Conservation (phyloP, 1,284 basidiomycete species). For the Stygiomarasmius scandens region DNA sequence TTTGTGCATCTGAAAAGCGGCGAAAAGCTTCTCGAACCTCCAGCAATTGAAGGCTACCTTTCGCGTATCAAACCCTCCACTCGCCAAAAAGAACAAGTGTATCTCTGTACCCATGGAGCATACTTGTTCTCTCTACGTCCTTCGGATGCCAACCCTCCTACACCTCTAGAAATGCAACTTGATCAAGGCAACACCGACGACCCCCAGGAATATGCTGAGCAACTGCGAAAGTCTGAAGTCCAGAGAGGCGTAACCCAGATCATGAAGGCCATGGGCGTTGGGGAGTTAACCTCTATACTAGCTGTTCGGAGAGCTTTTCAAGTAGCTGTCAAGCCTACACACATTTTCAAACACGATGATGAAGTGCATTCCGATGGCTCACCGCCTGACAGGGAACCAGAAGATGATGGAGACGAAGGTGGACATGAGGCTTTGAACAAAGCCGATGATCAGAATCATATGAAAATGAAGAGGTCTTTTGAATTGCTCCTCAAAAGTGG, state of each 20-base stretch:
- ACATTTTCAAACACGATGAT: conserved; percentile 40
- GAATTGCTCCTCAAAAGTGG: conserved; percentile 76
- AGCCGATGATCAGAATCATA: conserved; percentile 44
- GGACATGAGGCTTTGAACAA: conserved; percentile 61
- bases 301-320: conserved; percentile 67
- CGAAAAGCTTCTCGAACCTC: conserved; percentile 65
- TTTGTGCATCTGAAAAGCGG: conserved; percentile 58
- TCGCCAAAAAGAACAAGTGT: conserved; percentile 62
- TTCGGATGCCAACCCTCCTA: conserved; percentile 64
- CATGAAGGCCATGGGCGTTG: conserved; percentile 62
- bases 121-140: conserved; percentile 66
- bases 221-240: conserved; percentile 54
- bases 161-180: conserved; percentile 53
- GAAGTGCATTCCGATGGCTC: neutral
- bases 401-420: conserved; percentile 65
- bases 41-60: conserved; percentile 79
- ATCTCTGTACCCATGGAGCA: conserved; percentile 75
- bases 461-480: conserved; percentile 72
- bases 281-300: conserved; percentile 70
- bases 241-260: conserved; percentile 70
- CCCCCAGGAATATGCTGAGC: conserved; percentile 35
- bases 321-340: conserved; percentile 37
- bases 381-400: conserved; percentile 36
- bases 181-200: conserved; percentile 29
- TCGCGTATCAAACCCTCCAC: conserved; percentile 69